These are phyloP conservation scores for Acer yangbiense DNA, from an alignment of 345 rosid species.

Conservation along the genomic window DNA sequence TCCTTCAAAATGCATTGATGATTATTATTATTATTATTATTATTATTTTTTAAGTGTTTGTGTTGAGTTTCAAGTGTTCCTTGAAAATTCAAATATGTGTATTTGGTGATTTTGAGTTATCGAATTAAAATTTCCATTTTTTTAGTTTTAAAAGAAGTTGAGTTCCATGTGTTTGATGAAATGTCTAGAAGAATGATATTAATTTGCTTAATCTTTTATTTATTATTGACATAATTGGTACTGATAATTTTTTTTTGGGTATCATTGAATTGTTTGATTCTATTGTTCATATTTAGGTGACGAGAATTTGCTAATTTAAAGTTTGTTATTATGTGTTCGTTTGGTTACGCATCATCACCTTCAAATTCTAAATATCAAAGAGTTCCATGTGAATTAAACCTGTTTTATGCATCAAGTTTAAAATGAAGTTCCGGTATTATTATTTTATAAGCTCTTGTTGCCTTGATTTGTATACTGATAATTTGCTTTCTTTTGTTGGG, in stretches of 20 bases:
- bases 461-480: no score
- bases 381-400: not conserved
- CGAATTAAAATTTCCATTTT: not conserved
- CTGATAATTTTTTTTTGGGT: no score
- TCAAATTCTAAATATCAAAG: not conserved
- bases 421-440: not conserved
- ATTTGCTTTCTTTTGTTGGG: no score
- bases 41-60: not conserved
- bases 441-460: no score
- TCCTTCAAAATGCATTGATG: no score
- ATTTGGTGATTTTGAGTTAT: not conserved
- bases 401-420: not conserved
- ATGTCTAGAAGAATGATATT: constrained; percentile 5
- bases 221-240: no score
- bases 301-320: not conserved
- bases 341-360: not conserved
- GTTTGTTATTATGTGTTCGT: not conserved
- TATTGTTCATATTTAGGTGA: not conserved
- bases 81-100: not conserved
- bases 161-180: constrained; percentile 2
- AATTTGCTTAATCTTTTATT: no score
- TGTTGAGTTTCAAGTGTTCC: not conserved
- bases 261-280: not conserved
- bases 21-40: not conserved
- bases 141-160: not conserved